Evolutionary conservation across 768 basidiomycete genomes (phyloP), one percentile per base, ranked within the genome.

Genomic region (Xanthoconium stramineum): DNA sequence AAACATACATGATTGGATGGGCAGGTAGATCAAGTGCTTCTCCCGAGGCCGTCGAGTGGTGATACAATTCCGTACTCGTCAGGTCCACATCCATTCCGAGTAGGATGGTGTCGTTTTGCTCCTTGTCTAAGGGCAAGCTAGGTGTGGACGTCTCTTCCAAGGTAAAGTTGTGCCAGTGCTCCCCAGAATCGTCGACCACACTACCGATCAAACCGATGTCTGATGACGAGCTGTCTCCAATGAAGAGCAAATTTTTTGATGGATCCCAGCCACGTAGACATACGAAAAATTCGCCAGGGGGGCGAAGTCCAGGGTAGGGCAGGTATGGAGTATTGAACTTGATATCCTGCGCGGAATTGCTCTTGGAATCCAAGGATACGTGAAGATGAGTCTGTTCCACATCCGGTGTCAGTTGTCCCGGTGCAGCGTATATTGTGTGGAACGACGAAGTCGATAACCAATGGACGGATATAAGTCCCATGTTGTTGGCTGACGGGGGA

Each of bases 361-460:
- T 69, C 63, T 80, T 82, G 33, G 70, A 52, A 47, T 82, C 81
- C 52, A 77, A 64, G 3, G 70, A 68, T 14, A 75, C 60, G 36
- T 80, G 66, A 49, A 74, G 69, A 62, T 82, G 80, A 9, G 60
- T 60, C 47, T 81, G 79, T 39, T 75, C 73, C 33, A 65, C 63
- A 19, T 81, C 77, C 3, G 77, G 71, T 11, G 61, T 60, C 7
- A 74, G 54, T 29, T 69, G 66, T 5, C 64, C 69, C 10, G 76
- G 79, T 53, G 83, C 77, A 3, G 78, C 77, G 63, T 87, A 91
- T 53, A 82, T 80, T 20, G 81, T 78, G 54, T 86, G 78, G 69
- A 91, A 91, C 4, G 85, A 83, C 28, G 85, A 79, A 11, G 83
- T 79, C 1, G 85, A 79, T 8, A 91, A 76, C 90, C 90, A 93